Evolutionary conservation across 805 yeast species (phyloP).

Genomic region (Starmerella kuoi): DNA sequence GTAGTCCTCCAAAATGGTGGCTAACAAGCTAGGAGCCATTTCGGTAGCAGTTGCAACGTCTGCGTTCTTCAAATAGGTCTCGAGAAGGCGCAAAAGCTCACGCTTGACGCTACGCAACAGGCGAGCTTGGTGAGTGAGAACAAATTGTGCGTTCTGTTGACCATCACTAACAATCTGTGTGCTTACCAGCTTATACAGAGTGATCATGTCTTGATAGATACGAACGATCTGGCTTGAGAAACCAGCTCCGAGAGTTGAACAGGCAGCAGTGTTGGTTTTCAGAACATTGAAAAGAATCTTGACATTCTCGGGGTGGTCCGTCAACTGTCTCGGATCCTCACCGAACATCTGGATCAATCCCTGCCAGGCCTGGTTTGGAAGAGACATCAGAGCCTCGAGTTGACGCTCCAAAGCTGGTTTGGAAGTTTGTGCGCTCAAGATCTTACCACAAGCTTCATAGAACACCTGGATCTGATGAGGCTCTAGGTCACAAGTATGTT

Average conservation of each 20-base stretch:
- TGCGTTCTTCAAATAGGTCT: slow-evolving; percentile 77
- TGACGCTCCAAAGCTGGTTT: slow-evolving; percentile 51
- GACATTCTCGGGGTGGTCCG: slow-evolving; percentile 62
- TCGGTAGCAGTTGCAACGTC: slow-evolving; percentile 72
- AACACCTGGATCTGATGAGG: slow-evolving; percentile 98
- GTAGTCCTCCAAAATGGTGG: slow-evolving; percentile 82
- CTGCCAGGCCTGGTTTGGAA: slow-evolving; percentile 92
- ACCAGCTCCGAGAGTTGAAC: slow-evolving; percentile 86
- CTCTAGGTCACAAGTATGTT: slow-evolving; percentile 79
- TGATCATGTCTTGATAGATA: slow-evolving; percentile 80
- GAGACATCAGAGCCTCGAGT: slow-evolving; percentile 62
- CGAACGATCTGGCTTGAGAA: slow-evolving; percentile 78
- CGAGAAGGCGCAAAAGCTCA: slow-evolving; percentile 79
- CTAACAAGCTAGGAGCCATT: slow-evolving; percentile 68
- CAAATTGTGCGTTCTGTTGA: slow-evolving; percentile 66
- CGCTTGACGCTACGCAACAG: slow-evolving; percentile 93
- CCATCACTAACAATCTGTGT: slow-evolving; percentile 61
- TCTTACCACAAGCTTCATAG: slow-evolving; percentile 93
- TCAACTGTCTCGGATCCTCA: slow-evolving; percentile 64
- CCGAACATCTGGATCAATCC: slow-evolving; percentile 77
- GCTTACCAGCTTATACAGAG: slow-evolving; percentile 78
- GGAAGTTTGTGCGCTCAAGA: slow-evolving; percentile 74
- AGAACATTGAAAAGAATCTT: slow-evolving; percentile 86
- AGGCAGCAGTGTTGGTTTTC: slow-evolving; percentile 90
- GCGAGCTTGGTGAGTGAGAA: slow-evolving; percentile 90